A percentile compares a stretch with the other conserved stretches of the same genome.
Evolutionary conservation across 306 rosid species (phyloP).

Genomic region (Hippophae tibetana): DNA sequence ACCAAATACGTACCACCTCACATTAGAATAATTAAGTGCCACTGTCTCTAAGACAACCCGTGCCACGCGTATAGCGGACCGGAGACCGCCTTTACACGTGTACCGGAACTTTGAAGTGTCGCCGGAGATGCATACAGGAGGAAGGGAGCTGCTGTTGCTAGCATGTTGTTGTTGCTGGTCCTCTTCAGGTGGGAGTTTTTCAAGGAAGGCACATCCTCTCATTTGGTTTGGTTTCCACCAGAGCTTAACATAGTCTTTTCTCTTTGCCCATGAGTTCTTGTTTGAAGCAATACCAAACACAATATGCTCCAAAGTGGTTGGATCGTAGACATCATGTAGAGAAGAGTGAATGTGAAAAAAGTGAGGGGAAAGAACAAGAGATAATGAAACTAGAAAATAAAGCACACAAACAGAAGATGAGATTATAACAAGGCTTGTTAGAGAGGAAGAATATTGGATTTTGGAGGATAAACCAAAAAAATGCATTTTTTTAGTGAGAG

Average conservation of each 20-base stretch:
- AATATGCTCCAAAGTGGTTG: constrained; percentile 50
- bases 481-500: constrained; percentile 33
- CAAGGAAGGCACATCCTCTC: constrained; percentile 72
- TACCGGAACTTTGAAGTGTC: background rate
- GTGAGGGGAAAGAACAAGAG: constrained; percentile 26
- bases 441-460: constrained; percentile 21
- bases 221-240: constrained; percentile 66
- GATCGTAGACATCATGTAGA: constrained; percentile 18
- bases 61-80: constrained; percentile 65
- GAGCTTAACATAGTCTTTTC: constrained; percentile 46
- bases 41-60: constrained; percentile 66
- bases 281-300: constrained; percentile 83
- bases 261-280: constrained; percentile 42
- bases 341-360: constrained; percentile 5
- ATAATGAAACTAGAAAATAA: constrained; percentile 41
- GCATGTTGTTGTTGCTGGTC: constrained; percentile 9
- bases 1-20: constrained; percentile 88
- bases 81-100: background rate
- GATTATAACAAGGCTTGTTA: constrained; percentile 34
- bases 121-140: background rate
- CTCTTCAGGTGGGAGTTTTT: constrained; percentile 27
- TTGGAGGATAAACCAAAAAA: constrained; percentile 31
- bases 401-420: constrained; percentile 40
- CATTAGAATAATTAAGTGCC: constrained; percentile 40
- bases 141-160: constrained; percentile 27